Base-by-base conservation (phyloP, 768 basidiomycete genomes). In the Termitomyces sp. region DNA sequence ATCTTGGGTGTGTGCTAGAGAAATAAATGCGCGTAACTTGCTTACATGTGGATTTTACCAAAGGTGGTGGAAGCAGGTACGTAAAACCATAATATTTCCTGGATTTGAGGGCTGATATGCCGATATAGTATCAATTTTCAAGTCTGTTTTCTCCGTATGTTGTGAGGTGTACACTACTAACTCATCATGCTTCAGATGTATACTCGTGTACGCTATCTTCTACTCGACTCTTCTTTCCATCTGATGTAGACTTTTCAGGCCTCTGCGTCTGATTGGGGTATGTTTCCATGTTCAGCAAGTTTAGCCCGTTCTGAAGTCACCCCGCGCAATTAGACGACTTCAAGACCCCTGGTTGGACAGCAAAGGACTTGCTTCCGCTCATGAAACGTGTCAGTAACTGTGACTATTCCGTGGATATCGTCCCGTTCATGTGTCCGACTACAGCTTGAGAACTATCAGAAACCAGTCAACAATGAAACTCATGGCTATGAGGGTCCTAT, bases 371-470 rank as follows among this genome's bases (percentile, higher is more conserved):
- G 18, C 66, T 87, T 52, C 87, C 87, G 4, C 75, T 88, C 61
- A 89, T 89, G 87, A 88, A 88, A 72, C 75, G 86, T 53, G 84
- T 82, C 60, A 18, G 74, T 56, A 40, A 56, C 46, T 30, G 43
- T 18, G 35, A 41, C 14, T 26, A 41, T 49, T 20, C 9, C 20
- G 8, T 5, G 10, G 38, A 28, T 28, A 40, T 28, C 2, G 12
- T 40, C 26, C 40, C 1, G 7, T 35, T 36, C 16, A 56, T 1
- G 41, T 28, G 30, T 32, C 23, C 23, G 48, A 12, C 4, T 20
- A n/a, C 63, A 85, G 81, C 74, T 88, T 57, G 87, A 89, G 79
- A 87, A 88, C 74, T 88, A 89, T 69, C 87, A 88, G 77, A 87
- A 87, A 72, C 86, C 87, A 1, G 71, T 69, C 28, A 86, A 86